These are phyloP conservation scores for Chytriomyces sp. DNA, from an alignment of 192 early-diverging fungal genomes.

Conservation along the genomic window DNA sequence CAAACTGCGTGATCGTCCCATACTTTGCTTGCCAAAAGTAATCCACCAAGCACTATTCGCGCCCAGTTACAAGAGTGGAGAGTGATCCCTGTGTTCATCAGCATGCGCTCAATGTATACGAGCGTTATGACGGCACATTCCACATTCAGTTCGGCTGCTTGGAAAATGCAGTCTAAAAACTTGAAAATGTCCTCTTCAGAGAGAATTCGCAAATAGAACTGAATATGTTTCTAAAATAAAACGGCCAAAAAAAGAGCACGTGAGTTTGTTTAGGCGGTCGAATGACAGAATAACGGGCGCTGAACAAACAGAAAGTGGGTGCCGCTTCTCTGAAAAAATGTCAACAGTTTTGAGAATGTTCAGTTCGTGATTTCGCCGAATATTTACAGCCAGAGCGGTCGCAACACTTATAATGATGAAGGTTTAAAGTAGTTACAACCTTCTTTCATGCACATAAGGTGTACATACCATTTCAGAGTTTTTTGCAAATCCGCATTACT, in stretches of 20 bases:
- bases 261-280: background rate
- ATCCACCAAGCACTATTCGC: constrained; percentile 60
- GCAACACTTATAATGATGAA: constrained; percentile 38
- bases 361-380: constrained; percentile 38
- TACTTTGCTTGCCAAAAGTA: constrained; percentile 81
- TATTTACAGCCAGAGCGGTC: constrained; percentile 44
- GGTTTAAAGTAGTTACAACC: background rate
- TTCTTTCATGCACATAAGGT: background rate
- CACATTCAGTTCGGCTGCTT: constrained; percentile 63
- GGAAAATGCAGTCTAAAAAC: constrained; percentile 70
- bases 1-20: constrained; percentile 89
- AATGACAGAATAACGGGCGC: background rate
- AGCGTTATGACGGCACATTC: constrained; percentile 68
- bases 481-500: constrained; percentile 55
- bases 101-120: constrained; percentile 76
- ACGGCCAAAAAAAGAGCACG: background rate
- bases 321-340: constrained; percentile 60
- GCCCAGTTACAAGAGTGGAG: constrained; percentile 64
- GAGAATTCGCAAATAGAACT: constrained; percentile 49
- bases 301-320: constrained; percentile 52
- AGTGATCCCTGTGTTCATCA: constrained; percentile 60
- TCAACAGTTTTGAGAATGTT: constrained; percentile 44
- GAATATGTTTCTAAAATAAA: constrained; percentile 51
- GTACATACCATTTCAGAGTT: constrained; percentile 51
- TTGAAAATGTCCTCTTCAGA: constrained; percentile 62